Conservation (phyloP, 371 early-diverging fungal species). For the Mucor saturninus region DNA sequence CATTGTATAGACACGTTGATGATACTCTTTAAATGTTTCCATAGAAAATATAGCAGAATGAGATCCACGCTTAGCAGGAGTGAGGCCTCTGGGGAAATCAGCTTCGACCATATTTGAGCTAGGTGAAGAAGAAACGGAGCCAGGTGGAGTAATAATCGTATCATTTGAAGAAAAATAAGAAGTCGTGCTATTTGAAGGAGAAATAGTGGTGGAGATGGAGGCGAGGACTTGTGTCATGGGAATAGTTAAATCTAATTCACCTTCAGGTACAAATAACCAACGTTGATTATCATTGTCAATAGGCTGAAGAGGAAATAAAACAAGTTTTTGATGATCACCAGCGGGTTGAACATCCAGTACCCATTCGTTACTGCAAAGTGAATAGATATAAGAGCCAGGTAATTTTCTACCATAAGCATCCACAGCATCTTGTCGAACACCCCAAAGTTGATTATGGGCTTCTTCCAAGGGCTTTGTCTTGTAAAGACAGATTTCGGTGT, state of each 20-base stretch:
- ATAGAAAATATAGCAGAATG: constrained; percentile 38
- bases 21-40: constrained; percentile 44
- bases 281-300: constrained; percentile 52
- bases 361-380: constrained; percentile 47
- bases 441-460: constrained; percentile 51
- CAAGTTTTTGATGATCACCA: constrained; percentile 31
- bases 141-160: constrained; percentile 29
- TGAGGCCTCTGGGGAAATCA: constrained; percentile 38
- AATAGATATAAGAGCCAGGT: constrained; percentile 43
- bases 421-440: constrained; percentile 29
- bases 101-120: constrained; percentile 5
- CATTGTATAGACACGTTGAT: constrained; percentile 35
- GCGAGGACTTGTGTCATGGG: constrained; percentile 11
- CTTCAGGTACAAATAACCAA: constrained; percentile 48
- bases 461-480: constrained; percentile 40
- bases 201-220: constrained; percentile 3
- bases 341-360: constrained; percentile 45
- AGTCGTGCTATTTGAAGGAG: background rate
- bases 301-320: constrained; percentile 46
- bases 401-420: constrained; percentile 35
- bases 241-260: constrained; percentile 23
- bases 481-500: constrained; percentile 55
- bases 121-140: constrained; percentile 26
- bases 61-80: constrained; percentile 54
- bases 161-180: constrained; percentile 17